Conservation (phyloP, 1,139 yeast species). For the Kodamaea anthophila region DNA sequence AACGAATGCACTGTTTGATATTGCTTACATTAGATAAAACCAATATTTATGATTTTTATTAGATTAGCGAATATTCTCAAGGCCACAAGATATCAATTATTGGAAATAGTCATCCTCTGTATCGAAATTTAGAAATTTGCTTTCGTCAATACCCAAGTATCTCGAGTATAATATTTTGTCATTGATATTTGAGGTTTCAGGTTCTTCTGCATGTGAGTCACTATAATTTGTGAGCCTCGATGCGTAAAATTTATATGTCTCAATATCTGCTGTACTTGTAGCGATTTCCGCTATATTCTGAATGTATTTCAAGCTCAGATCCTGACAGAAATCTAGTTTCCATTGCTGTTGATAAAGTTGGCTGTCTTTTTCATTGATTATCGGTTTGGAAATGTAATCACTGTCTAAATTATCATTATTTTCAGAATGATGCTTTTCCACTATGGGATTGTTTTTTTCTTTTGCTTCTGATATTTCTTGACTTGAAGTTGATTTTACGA, state of each 20-base stretch:
- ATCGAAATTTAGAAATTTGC: slow-evolving; percentile 15
- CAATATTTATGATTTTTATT: no score
- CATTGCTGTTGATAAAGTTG: slow-evolving; percentile 9
- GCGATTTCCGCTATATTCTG: background rate
- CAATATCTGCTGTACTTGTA: slow-evolving; percentile 13
- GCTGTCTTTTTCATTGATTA: slow-evolving; percentile 7
- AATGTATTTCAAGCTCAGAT: background rate
- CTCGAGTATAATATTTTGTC: slow-evolving; percentile 19
- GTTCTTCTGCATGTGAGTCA: slow-evolving; percentile 1
- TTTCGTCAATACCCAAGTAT: slow-evolving; percentile 25
- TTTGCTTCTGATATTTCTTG: no score
- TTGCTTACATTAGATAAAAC: no score
- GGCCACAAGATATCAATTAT: no score
- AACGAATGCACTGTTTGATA: background rate
- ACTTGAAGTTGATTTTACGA: slow-evolving; percentile 3
- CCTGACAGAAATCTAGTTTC: slow-evolving; percentile 5
- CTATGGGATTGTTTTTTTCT: no score
- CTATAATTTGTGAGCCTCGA: slow-evolving; percentile 7
- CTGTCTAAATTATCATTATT: slow-evolving; percentile 1
- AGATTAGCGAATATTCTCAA: no score
- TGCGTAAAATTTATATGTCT: slow-evolving; percentile 14
- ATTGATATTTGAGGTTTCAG: slow-evolving; percentile 6
- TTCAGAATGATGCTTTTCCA: no score
- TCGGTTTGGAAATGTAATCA: slow-evolving; percentile 5
- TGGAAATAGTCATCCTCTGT: slow-evolving; percentile 29